Base-by-base conservation (phyloP, 148 eudicot species). In the Dysphania ambrosioides region DNA sequence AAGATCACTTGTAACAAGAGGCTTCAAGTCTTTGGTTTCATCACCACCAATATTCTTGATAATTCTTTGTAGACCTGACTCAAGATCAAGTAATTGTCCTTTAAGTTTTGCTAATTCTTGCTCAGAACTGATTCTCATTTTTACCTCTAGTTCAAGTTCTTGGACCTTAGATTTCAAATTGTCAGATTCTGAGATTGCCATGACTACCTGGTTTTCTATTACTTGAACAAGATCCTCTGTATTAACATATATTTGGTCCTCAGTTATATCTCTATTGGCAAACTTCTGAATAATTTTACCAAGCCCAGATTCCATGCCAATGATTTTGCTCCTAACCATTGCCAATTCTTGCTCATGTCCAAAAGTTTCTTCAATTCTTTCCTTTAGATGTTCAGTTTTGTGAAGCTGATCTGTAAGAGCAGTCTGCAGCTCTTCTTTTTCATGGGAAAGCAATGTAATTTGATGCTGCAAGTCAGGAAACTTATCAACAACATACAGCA, bases 151-250 rank as follows among this genome's bases (percentile, higher is more conserved):
- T 59, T 77, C 78, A 26, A 91, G 91, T 78, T 89, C 95, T 59
- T 82, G 83, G 79, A 78, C 87, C 88, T 80, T 88, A 61, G 85
- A 83, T 82, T 89, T 92, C 77, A 87, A 85, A 74, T 73, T 83
- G 77, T 89, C 91, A 65, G 83, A 83, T 65, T 95, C 97, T 70
- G 49, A 31, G 41, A 87, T 68, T 66, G 69, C 61, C 23, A 75
- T 82, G 80, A 63, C 75, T 78, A 90, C 86, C 72, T 84, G 85
- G 78, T 89, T 86, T 63, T 95, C 97, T 53, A 92, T 72, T 49
- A 79, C 71, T 31, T 77, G 80, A 23, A 95, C 26, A 53, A 82
- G 81, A 77, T 77, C 89, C 70, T 74, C 74, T 32, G 70, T 68
- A 66, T 76, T 75, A 82, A 70, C 72, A 64, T 63, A 72, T 79